phyloP scores from a whole-genome alignment of 768 basidiomycete species.

The Inosperma sp. region DNA sequence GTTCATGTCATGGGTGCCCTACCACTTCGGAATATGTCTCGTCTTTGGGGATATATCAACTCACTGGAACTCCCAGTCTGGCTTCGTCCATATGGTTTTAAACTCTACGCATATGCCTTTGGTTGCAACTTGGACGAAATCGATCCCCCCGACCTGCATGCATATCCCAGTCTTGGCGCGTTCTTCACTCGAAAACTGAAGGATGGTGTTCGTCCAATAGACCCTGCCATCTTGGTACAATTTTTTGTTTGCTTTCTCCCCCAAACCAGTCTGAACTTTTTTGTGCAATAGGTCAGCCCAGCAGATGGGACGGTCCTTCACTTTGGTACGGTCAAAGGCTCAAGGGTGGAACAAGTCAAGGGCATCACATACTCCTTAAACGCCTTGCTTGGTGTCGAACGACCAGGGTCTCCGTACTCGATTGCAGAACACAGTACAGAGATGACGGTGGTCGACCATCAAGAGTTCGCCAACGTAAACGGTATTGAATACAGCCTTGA shows the following conservation, averaged over 20 bases:
- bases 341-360: constrained; percentile 93
- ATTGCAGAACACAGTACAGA: constrained; percentile 42
- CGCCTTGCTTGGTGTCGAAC: constrained; percentile 79
- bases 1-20: constrained; percentile 96
- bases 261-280: neutral
- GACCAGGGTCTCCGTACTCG: constrained; percentile 42
- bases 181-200: constrained; percentile 93
- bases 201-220: constrained; percentile 77
- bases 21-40: constrained; percentile 91
- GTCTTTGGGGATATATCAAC: constrained; percentile 95
- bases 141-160: constrained; percentile 68
- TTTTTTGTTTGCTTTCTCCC: neutral
- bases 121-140: constrained; percentile 94
- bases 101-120: constrained; percentile 81
- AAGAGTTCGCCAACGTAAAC: constrained; percentile 93
- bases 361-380: constrained; percentile 96
- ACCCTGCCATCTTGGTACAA: constrained; percentile 64
- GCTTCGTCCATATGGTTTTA: constrained; percentile 89
- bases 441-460: constrained; percentile 69
- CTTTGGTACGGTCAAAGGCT: constrained; percentile 76
- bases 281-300: constrained; percentile 73
- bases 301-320: constrained; percentile 93
- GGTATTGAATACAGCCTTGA: constrained; percentile 95
- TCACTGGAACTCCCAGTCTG: constrained; percentile 90
- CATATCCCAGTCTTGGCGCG: constrained; percentile 83